Evolutionary conservation across 2,329 filamentous ascomycete species (phyloP), one percentile per base, ranked within the genome.

Genomic region (Blastomyces silverae): DNA sequence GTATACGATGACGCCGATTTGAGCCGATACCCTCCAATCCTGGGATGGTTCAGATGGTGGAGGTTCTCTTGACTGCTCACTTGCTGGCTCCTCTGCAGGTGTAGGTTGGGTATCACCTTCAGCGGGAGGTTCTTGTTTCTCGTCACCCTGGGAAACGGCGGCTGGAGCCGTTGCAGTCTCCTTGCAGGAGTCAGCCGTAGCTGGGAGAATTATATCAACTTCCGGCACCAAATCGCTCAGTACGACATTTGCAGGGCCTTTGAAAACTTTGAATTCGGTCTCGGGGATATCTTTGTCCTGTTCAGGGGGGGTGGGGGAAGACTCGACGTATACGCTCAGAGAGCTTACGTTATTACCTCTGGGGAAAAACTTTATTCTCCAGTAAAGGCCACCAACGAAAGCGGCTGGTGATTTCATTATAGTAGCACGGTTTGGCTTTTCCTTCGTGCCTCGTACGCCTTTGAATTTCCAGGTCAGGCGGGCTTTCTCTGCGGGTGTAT

Each of bases 281-380:
- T 78, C 75, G 0, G 72, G 73, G 17, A 77, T 62, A 37, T 71
- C 71, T 46, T 76, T 74, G n/a, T 79, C 78, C 2, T 72, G 69
- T 39, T 69, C 66, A 10, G 78, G 78, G 64, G 77, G 73, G 15
- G 84, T 80, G 22, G 78, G 80, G n/a, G 84, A 81, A 71, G 84
- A 86, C 71, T 87, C 85, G 46, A 88, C 75, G 69, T 87, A 88
- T 31, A 86, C 78, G 68, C 84, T 86, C 62, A 87, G 72, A 42
- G 83, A 83, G 50, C 82, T 80, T 2, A 82, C 81, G 67, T 83
- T 81, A 70, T 87, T 86, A 25, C 85, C 85, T 56, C 81, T 80
- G 2, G 85, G 85, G 68, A 85, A 87, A 71, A 87, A 84, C 72
- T 87, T 87, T 76, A 88, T 84, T 64, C 82, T 84, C 85, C 85